A percentile compares a stretch with the other conserved stretches of the same genome.
Evolutionary conservation across 164 flowering plant species (phyloP).

Genomic region (Chloranthus sessilifolius): DNA sequence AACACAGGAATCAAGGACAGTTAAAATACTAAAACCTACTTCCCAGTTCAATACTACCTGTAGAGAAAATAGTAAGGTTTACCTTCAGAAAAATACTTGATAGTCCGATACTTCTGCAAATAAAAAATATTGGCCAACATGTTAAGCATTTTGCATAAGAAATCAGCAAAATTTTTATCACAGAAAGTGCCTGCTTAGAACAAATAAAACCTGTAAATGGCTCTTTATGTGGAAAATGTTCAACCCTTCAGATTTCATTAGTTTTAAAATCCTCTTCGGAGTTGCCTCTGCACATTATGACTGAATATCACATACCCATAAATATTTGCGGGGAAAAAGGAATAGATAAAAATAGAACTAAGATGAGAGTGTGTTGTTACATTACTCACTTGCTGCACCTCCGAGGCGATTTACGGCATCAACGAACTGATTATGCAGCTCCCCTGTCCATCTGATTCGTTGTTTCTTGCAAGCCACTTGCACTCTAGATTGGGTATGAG

Average conservation of each 20-base stretch:
- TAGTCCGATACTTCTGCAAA: conserved; percentile 63
- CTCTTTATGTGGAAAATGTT: conserved; percentile 80
- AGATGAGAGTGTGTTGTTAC: neutral
- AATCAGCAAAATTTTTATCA: neutral
- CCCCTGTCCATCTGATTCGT: conserved; percentile 71
- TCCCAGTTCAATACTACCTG: too few relatives aligned
- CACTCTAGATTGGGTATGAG: conserved; percentile 21
- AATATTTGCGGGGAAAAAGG: neutral
- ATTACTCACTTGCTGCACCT: conserved; percentile 69
- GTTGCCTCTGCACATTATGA: conserved; percentile 51
- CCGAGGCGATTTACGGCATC: conserved; percentile 65
- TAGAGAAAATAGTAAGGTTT: too few relatives aligned
- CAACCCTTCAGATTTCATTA: conserved; percentile 64
- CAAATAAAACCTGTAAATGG: conserved; percentile 56
- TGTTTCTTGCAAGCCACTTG: conserved; percentile 32
- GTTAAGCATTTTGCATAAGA: neutral
- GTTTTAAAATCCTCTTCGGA: conserved; percentile 65
- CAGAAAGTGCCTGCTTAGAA: neutral
- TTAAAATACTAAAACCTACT: too few relatives aligned
- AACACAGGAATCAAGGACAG: too few relatives aligned
- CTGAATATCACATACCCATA: neutral
- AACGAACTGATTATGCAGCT: conserved; percentile 69
- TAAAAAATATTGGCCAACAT: neutral
- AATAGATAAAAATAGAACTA: neutral
- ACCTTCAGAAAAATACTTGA: conserved; percentile 49